Conservation (phyloP, 2,329 filamentous ascomycete species). For the Davidsoniella australis region DNA sequence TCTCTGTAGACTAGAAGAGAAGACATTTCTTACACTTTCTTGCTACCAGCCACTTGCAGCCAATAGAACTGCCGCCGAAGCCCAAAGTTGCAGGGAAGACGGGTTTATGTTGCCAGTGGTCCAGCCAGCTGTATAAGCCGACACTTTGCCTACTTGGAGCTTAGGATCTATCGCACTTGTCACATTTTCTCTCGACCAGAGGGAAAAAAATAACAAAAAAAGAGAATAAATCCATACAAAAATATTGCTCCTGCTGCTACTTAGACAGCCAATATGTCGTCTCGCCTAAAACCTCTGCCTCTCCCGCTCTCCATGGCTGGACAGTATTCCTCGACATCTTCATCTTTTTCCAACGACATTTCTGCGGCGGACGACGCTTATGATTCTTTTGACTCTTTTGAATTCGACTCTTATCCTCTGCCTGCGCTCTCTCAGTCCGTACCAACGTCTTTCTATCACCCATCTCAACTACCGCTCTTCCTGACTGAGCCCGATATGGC, state of each 20-base stretch:
- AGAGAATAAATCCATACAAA: not conserved
- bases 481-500: constrained; percentile 20
- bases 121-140: constrained; percentile 4
- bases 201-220: not conserved
- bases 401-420: constrained; percentile 11
- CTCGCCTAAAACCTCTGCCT: constrained; percentile 34
- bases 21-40: not conserved
- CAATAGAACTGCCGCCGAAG: constrained; percentile 3
- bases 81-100: constrained; percentile 1
- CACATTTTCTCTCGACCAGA: not conserved
- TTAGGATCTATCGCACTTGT: not conserved
- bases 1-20: not conserved
- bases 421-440: constrained; percentile 7
- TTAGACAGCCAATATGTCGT: constrained; percentile 24
- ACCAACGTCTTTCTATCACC: constrained; percentile 6
- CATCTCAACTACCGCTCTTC: constrained; percentile 6
- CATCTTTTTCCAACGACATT: not conserved
- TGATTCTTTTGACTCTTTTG: constrained; percentile 9
- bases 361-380: constrained; percentile 9
- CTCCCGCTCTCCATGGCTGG: constrained; percentile 37
- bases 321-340: constrained; percentile 18
- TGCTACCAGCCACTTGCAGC: not conserved
- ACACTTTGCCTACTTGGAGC: constrained; percentile 6
- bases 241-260: not conserved
- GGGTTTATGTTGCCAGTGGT: not conserved